A percentile compares a stretch with the other conserved stretches of the same genome.
Conservation (phyloP, 176 grass and related monocot species). For the Aegilops bicornis region DNA sequence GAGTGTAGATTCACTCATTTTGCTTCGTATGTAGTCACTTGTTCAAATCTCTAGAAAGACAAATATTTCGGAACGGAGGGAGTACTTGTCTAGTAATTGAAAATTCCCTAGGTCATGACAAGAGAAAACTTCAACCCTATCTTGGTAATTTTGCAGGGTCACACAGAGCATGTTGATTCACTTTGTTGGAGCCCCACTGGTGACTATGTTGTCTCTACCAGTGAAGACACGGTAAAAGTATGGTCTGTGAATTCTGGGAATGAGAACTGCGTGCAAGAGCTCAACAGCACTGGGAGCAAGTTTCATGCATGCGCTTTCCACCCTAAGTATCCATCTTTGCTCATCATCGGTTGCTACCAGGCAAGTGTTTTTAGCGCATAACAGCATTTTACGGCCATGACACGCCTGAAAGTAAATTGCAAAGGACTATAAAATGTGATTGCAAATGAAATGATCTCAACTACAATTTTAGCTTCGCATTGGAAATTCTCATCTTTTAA, state of each 20-base stretch:
- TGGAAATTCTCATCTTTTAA: neutral
- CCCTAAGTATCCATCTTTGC: conserved; percentile 63
- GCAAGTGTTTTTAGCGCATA: conserved; percentile 15
- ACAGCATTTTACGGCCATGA: neutral
- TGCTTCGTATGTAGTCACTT: too few species aligned
- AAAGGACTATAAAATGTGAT: neutral
- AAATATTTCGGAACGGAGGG: too few species aligned
- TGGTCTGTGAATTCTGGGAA: conserved; percentile 66
- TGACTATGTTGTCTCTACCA: conserved; percentile 71
- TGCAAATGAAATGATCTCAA: neutral
- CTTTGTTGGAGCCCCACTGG: conserved; percentile 79
- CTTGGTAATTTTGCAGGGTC: conserved; percentile 60
- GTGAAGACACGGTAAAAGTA: conserved; percentile 71
- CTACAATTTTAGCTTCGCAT: neutral
- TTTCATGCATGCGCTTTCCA: conserved; percentile 92
- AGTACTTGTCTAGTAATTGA: neutral
- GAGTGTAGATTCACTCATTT: too few species aligned
- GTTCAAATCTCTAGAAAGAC: too few species aligned
- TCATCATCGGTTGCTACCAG: conserved; percentile 85
- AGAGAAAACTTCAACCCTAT: neutral
- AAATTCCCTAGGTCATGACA: neutral
- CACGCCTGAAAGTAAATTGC: neutral
- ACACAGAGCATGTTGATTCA: conserved; percentile 59
- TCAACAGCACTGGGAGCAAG: conserved; percentile 68
- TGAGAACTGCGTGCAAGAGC: conserved; percentile 59